Evolutionary conservation across 176 grass and related monocot species (phyloP).

Genomic region (Avena atlantica): DNA sequence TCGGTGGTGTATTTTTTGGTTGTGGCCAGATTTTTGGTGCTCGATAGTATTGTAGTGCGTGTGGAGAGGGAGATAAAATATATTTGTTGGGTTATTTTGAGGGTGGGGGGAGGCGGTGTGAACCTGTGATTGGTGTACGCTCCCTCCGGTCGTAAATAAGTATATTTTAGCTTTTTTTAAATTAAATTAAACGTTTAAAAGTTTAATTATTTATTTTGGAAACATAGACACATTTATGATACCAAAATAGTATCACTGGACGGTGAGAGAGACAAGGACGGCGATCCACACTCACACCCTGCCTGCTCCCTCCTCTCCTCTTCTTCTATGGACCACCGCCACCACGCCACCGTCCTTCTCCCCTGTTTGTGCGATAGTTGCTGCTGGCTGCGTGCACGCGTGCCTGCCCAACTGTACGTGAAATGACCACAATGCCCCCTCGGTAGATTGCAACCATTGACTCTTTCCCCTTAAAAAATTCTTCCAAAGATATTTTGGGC

Average conservation of each 20-base stretch:
- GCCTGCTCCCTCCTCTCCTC: background rate
- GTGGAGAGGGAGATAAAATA: background rate
- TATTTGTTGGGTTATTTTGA: background rate
- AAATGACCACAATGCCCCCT: background rate
- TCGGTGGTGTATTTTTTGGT: background rate
- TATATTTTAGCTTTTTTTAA: too few relatives aligned
- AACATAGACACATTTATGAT: too few relatives aligned
- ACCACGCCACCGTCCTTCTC: background rate
- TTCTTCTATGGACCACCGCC: background rate
- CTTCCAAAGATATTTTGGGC: too few relatives aligned
- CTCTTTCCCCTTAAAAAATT: too few relatives aligned
- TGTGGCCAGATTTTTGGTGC: background rate
- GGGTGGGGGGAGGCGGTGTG: background rate
- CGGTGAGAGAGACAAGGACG: conserved; percentile 30
- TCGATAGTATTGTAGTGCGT: background rate
- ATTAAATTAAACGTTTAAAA: too few relatives aligned
- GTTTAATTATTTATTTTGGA: too few relatives aligned
- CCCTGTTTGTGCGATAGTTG: background rate
- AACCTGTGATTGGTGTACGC: background rate
- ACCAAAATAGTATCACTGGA: too few relatives aligned
- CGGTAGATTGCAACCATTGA: too few relatives aligned
- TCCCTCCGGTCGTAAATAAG: too few relatives aligned
- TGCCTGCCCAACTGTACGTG: background rate
- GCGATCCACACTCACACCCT: conserved; percentile 6
- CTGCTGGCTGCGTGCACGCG: background rate